Evolutionary conservation across 805 yeast genomes (phyloP).

Genomic region (Schwanniomyces yamadae): DNA sequence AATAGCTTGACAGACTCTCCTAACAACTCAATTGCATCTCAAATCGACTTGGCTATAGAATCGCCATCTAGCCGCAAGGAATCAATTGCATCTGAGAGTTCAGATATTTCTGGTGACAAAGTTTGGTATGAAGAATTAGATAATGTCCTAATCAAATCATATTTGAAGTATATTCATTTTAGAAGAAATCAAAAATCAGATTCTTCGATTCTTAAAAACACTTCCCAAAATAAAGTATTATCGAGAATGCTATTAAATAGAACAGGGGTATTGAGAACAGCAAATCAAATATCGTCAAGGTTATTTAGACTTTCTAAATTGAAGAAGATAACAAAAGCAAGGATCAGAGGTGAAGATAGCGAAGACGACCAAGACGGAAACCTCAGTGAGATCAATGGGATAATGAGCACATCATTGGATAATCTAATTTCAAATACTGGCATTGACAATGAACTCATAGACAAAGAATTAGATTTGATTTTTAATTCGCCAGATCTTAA

Average conservation of each 20-base stretch:
- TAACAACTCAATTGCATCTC: constrained; percentile 34
- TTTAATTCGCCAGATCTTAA: constrained; percentile 25
- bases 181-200: constrained; percentile 22
- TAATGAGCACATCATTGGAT: constrained; percentile 28
- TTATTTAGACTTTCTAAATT: constrained; percentile 27
- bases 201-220: constrained; percentile 25
- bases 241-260: constrained; percentile 39
- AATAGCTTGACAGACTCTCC: constrained; percentile 26
- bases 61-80: constrained; percentile 22
- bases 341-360: not conserved
- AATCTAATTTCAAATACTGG: constrained; percentile 16
- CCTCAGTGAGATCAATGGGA: constrained; percentile 21
- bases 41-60: constrained; percentile 28
- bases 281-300: constrained; percentile 38
- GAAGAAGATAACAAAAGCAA: constrained; percentile 19
- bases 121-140: constrained; percentile 40
- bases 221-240: constrained; percentile 40
- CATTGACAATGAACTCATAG: constrained; percentile 25
- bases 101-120: constrained; percentile 15
- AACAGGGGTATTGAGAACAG: constrained; percentile 34
- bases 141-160: constrained; percentile 33
- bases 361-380: constrained; percentile 5
- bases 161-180: constrained; percentile 33
- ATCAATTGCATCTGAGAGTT: constrained; percentile 3
- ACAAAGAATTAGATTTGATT: constrained; percentile 29